Evolutionary conservation across 129 eudicot genomes (phyloP), one percentile per base, ranked within the genome.

Genomic region (Flaveria sonorensis): DNA sequence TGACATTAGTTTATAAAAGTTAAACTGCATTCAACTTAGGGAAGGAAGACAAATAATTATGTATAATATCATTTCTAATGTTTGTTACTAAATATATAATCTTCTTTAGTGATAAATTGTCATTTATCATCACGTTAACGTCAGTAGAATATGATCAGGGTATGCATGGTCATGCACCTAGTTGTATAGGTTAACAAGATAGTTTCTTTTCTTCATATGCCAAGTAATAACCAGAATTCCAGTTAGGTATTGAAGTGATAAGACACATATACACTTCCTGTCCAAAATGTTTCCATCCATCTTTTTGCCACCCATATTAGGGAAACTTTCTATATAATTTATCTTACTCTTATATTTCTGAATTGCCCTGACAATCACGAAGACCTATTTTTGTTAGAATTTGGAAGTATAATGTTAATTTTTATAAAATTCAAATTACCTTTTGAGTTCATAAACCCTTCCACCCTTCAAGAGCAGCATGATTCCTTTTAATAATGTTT

Each of bases 71-170:
- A 4, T 73, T 40, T 28, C 11, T 53, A 36, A 42, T 65, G 48
- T 65, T 42, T 8, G 20, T 72, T 71, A 15, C 43, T 50, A 47
- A 39, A 12, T 26, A 32, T 71, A 62, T 64, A 48, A 62, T 71
- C 46, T 15, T 46, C 11, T 71, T 62, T 61, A 47, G 64, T 64
- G 28, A 64, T 16, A 15, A 1, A 20, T 1, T 13, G 73, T 10
- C 26, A 77, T 67, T 21, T 50, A 66, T 52, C 45, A 52, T 36
- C 26, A 50, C 14, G n/a, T 12, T 43, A 47, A n/a, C 21, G 3
- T 16, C 53, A 18, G 53, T 64, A 76, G 61, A 11, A 30, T 64
- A 50, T 19, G 72, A 64, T 48, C 15, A 63, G 79, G 28, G 62
- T 63, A 63, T 51, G 28, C 28, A 39, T 15, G 70, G 70, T 15